Conservation (phyloP, 2,329 filamentous ascomycete species). For the Diatrype stigma region DNA sequence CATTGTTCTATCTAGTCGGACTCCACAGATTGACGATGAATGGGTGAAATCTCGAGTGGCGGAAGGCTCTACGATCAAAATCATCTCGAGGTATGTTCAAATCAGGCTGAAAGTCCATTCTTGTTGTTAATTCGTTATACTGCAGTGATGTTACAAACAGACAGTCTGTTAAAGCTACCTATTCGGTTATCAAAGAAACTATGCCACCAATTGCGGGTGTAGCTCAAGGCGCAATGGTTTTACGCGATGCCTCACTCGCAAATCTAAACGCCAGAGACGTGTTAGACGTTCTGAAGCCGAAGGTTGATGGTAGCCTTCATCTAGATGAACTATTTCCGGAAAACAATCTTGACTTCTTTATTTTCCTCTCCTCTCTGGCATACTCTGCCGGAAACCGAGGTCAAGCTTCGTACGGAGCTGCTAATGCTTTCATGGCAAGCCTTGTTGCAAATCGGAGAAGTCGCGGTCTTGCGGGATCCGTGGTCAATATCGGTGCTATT, state of each 20-base stretch:
- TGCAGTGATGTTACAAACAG: conserved; percentile 18
- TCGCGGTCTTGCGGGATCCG: conserved; percentile 9
- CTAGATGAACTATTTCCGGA: neutral
- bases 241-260: conserved; percentile 28
- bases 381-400: conserved; percentile 29
- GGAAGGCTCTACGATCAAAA: conserved; percentile 7
- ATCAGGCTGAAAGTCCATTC: neutral
- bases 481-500: conserved; percentile 12
- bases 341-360: neutral
- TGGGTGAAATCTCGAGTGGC: conserved; percentile 20
- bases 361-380: neutral
- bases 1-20: conserved; percentile 36
- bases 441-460: conserved; percentile 10
- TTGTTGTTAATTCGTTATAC: neutral
- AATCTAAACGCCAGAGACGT: conserved; percentile 18
- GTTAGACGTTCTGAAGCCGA: conserved; percentile 3
- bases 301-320: neutral
- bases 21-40: conserved; percentile 26
- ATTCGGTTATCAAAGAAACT: conserved; percentile 11
- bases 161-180: conserved; percentile 7
- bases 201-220: conserved; percentile 37
- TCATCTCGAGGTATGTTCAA: conserved; percentile 2
- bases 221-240: conserved; percentile 40
- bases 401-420: conserved; percentile 40
- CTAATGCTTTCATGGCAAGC: conserved; percentile 27